Conservation (phyloP, 352 stramenopile genomes). For the Pythium aristosporum region DNA sequence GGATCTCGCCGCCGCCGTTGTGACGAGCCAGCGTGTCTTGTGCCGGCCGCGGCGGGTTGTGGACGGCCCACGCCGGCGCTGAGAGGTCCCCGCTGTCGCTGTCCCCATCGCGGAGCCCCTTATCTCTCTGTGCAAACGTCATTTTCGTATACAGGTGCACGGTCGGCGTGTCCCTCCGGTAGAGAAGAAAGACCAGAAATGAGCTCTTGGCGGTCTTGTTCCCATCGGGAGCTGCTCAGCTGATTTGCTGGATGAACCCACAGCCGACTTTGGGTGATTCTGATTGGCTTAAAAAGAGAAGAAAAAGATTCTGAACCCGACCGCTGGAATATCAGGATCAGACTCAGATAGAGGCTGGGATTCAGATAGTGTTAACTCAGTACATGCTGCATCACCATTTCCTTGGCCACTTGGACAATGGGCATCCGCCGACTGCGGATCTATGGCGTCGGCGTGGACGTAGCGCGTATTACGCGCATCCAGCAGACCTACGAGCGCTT, state of each 20-base stretch:
- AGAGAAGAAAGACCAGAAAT: neutral
- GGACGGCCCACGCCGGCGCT: neutral
- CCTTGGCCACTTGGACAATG: neutral
- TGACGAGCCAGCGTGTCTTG: neutral
- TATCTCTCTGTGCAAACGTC: neutral
- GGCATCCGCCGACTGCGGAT: slow-evolving; percentile 26
- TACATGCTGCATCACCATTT: neutral
- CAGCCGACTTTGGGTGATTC: neutral
- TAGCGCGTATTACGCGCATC: slow-evolving; percentile 63
- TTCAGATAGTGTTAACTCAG: neutral
- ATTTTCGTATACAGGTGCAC: neutral
- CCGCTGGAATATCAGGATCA: neutral
- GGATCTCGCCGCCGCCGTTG: neutral
- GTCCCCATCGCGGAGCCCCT: neutral
- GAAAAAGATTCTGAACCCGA: neutral
- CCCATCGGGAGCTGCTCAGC: slow-evolving; percentile 10
- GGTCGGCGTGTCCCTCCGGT: neutral
- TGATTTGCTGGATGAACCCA: slow-evolving; percentile 15
- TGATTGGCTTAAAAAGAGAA: slow-evolving; percentile 12
- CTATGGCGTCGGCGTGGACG: slow-evolving; percentile 73
- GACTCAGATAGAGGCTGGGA: neutral
- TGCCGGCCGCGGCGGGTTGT: slow-evolving; percentile 7
- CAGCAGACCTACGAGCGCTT: slow-evolving; percentile 50
- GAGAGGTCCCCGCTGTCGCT: neutral
- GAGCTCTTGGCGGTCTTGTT: neutral